Percentiles rank a stretch among this genome's conserved stretches.
Evolutionary conservation across 805 yeast genomes (phyloP).

Genomic region (Candida quercuum): DNA sequence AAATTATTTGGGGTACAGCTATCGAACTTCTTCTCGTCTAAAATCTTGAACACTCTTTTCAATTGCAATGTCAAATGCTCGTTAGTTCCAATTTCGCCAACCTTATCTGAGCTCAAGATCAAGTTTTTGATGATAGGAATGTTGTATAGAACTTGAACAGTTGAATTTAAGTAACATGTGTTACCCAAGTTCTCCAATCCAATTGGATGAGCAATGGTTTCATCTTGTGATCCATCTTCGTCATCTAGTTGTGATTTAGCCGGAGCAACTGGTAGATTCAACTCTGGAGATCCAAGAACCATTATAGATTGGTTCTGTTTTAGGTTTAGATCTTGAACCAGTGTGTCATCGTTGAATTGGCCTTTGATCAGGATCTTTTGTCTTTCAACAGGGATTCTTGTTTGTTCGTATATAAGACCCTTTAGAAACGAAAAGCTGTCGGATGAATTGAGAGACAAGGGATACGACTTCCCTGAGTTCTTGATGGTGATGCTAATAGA

Average conservation of each 20-base stretch:
- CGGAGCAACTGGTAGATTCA: slow-evolving; percentile 49
- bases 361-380: slow-evolving; percentile 90
- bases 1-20: slow-evolving; percentile 68
- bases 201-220: slow-evolving; percentile 52
- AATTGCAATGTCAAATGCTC: slow-evolving; percentile 43
- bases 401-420: slow-evolving; percentile 59
- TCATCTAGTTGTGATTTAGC: slow-evolving; percentile 55
- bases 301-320: slow-evolving; percentile 66
- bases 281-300: slow-evolving; percentile 90
- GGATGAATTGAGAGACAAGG: slow-evolving; percentile 30
- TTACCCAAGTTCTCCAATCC: slow-evolving; percentile 94
- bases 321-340: slow-evolving; percentile 40
- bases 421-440: slow-evolving; percentile 51
- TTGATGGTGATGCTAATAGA: slow-evolving; percentile 37
- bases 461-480: slow-evolving; percentile 65
- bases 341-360: slow-evolving; percentile 68
- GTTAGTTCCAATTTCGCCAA: slow-evolving; percentile 29
- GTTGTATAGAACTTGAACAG: slow-evolving; percentile 82
- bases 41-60: slow-evolving; percentile 36
- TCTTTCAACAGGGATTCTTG: slow-evolving; percentile 81
- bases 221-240: slow-evolving; percentile 31
- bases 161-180: slow-evolving; percentile 89
- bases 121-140: slow-evolving; percentile 66
- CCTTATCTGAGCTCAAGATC: slow-evolving; percentile 43
- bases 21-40: slow-evolving; percentile 33